Evolutionary conservation across 2,329 filamentous ascomycete genomes (phyloP), one percentile per base, ranked within the genome.

Genomic region (Dryadomyces sulphureus): DNA sequence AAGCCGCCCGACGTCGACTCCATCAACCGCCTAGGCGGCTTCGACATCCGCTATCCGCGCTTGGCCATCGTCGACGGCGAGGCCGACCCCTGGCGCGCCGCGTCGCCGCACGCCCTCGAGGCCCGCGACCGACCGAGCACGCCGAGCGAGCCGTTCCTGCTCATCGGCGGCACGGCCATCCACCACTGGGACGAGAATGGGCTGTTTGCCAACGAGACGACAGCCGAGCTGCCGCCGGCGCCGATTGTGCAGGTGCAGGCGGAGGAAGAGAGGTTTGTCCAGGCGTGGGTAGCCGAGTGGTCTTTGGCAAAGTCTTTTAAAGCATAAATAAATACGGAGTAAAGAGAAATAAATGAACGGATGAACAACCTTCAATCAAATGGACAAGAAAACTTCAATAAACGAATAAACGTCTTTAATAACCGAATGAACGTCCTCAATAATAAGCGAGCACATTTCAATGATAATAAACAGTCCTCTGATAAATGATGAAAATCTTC

Each of bases 171-270:
- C n/a, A 84, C 76, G 0, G 53, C 52, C 11, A 83, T 89, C 19
- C 86, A 93, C 60, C 84, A 90, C 58, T 92, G 83, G 81, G 82
- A 85, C 53, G 79, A 82, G 63, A 81, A 82, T 52, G 78, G 79
- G 1, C 54, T 83, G n/a, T 75, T 79, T 43, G 60, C 66, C 1
- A 79, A 80, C 48, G 68, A 84, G 58, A 80, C 79, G 0, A 53
- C 49, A n/a, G 38, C 48, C 5, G 49, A 48, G 8, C 46, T 54
- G 46, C 52, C 52, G 38, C 52, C 52, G 11, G 5, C 38, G 32
- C 40, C 48, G 1, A 43, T 53, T 17, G 45, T 47, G 1, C 16
- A 46, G 5, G 49, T 48, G 38, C 53, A 54, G 48, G 48, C 45
- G 2, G 38, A 42, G n/a, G 53, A 54, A 43, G 48, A 39, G 1